Evolutionary conservation across 2,329 filamentous ascomycete genomes (phyloP), one percentile per base, ranked within the genome.

Genomic region (Aspergillus clavatus): DNA sequence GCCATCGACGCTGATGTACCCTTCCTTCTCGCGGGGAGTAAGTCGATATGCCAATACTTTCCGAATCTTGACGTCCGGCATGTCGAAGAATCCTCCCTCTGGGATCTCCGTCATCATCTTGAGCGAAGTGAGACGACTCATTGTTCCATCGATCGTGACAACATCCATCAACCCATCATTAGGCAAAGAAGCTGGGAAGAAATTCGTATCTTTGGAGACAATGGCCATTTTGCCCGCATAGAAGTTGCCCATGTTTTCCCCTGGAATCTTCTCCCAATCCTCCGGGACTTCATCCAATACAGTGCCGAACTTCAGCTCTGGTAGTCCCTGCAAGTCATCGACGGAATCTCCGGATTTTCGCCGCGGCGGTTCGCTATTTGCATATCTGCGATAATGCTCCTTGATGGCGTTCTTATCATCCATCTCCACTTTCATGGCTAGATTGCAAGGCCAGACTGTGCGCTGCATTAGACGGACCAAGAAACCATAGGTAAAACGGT

Each of bases 221-320:
- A 86, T 94, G 19, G 86, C 82, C 84, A 97, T 94, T 65, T 96
- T 98, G 50, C 93, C 93, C 24, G 84, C 87, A 69, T 94, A 97
- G 65, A 98, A 95, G 60, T 88, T 96, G 38, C 89, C 89, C 44
- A 98, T 73, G 23, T 84, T 87, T 51, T 93, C 82, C 51, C 86
- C 79, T 0, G 86, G 80, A 3, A 86, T 71, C 16, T 85, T 71
- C 49, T 86, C 77, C 89, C 93, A 98, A 37, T 80, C 84, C 2
- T 79, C 71, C 0, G 89, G 90, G 0, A 97, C 65, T 12, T 84
- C 76, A 55, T 94, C 88, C 41, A 81, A 80, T 47, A 93, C 72
- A 0, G 87, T 91, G 40, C 93, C 93, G 58, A 87, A 95, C 57
- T 80, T 78, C 28, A 97, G 72, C 5, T 77, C 66, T 2, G 90